A percentile compares a stretch with the other conserved stretches of the same genome.
Evolutionary conservation across 2,329 filamentous ascomycete species (phyloP).

Genomic region (Pseudogymnoascus sp.): DNA sequence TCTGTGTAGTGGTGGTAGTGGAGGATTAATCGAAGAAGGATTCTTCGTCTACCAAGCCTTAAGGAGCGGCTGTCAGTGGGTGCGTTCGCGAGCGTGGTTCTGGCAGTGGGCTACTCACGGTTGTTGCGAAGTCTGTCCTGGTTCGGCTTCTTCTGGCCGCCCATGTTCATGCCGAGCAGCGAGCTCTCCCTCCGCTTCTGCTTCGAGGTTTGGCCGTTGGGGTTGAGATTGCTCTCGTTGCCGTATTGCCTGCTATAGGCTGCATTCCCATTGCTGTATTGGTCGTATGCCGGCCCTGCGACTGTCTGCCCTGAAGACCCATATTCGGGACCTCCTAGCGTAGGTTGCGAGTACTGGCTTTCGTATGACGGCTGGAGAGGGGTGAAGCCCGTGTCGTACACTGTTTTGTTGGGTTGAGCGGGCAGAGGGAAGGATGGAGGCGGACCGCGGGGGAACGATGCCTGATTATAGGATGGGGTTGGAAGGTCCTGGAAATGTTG

Average conservation of each 20-base stretch:
- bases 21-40: conserved; percentile 26
- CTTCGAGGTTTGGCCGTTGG: conserved; percentile 32
- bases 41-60: conserved; percentile 27
- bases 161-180: conserved; percentile 45
- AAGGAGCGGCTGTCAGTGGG: background rate
- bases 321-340: conserved; percentile 27
- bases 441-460: conserved; percentile 34
- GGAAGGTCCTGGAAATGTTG: conserved; percentile 62
- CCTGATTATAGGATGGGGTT: conserved; percentile 54
- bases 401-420: conserved; percentile 23
- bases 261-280: conserved; percentile 28
- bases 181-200: conserved; percentile 51
- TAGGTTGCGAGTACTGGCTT: conserved; percentile 17
- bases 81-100: conserved; percentile 19
- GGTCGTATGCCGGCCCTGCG: conserved; percentile 32
- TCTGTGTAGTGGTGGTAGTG: background rate
- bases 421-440: conserved; percentile 32
- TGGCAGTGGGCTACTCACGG: conserved; percentile 23
- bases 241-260: conserved; percentile 27
- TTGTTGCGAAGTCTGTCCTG: conserved; percentile 14
- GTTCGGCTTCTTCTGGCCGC: conserved; percentile 30
- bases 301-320: conserved; percentile 21
- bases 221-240: conserved; percentile 28
- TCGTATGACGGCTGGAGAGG: conserved; percentile 44
- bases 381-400: conserved; percentile 43